Percentiles rank a stretch among this genome's conserved stretches.
These are phyloP conservation scores for Botrytis deweyae DNA, from an alignment of 2,329 filamentous ascomycete genomes.

Conservation along the genomic window DNA sequence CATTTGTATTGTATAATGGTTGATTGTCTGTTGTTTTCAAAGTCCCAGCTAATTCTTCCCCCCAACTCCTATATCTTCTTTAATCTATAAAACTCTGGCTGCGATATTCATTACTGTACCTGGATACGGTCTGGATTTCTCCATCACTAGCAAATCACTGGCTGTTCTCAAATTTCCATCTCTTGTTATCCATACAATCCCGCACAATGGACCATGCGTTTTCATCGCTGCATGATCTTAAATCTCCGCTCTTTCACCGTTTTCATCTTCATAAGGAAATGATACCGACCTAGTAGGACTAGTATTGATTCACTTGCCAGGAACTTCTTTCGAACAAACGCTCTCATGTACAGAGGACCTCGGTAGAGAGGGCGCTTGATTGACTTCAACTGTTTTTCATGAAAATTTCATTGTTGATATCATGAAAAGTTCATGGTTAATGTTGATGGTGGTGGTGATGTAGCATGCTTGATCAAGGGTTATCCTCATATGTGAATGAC, in stretches of 20 bases:
- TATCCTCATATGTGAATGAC: background rate
- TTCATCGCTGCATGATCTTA: conserved; percentile 9
- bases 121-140: background rate
- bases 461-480: background rate
- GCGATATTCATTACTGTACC: background rate
- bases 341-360: background rate
- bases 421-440: background rate
- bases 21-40: background rate
- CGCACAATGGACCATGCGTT: background rate
- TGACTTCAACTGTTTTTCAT: background rate
- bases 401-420: background rate
- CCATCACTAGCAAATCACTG: background rate
- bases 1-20: background rate
- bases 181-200: background rate
- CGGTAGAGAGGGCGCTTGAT: background rate
- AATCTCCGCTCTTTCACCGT: conserved; percentile 13
- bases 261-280: conserved; percentile 3
- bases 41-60: background rate
- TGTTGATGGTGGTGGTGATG: background rate
- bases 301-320: background rate
- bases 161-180: background rate
- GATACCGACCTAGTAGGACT: background rate
- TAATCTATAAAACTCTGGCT: background rate
- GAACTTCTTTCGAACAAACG: background rate
- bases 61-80: background rate